phyloP scores from a whole-genome alignment of 2,329 filamentous ascomycete genomes.

The Fusarium haematococcum region DNA sequence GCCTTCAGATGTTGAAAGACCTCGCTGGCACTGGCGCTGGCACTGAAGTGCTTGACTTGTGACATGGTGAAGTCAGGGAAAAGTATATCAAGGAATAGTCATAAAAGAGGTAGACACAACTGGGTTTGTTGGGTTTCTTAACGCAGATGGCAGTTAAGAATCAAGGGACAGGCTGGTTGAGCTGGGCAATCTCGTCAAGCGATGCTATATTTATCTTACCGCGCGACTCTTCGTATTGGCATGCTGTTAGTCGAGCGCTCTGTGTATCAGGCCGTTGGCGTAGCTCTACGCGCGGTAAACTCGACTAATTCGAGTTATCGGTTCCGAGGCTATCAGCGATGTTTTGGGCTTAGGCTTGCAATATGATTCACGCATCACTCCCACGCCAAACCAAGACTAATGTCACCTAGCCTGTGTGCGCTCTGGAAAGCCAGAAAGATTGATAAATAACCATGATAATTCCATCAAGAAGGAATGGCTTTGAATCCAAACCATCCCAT shows the following conservation, averaged over 20 bases:
- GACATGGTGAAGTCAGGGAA: background rate
- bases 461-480: background rate
- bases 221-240: background rate
- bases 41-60: slow-evolving; percentile 4
- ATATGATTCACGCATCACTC: background rate
- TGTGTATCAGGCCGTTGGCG: background rate
- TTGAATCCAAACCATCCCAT: background rate
- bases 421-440: background rate
- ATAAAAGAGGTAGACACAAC: background rate
- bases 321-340: background rate
- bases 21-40: background rate
- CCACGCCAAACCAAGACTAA: background rate
- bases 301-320: background rate
- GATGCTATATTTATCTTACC: background rate
- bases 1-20: slow-evolving; percentile 2
- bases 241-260: background rate
- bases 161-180: background rate
- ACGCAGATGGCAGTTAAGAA: background rate
- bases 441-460: background rate
- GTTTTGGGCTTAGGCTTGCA: background rate
- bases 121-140: background rate
- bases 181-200: background rate
- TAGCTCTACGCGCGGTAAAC: background rate
- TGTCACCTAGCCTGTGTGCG: background rate
- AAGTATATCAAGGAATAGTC: background rate